Base-by-base conservation (phyloP, 768 basidiomycete species). In the Mycena albidolilacea region DNA sequence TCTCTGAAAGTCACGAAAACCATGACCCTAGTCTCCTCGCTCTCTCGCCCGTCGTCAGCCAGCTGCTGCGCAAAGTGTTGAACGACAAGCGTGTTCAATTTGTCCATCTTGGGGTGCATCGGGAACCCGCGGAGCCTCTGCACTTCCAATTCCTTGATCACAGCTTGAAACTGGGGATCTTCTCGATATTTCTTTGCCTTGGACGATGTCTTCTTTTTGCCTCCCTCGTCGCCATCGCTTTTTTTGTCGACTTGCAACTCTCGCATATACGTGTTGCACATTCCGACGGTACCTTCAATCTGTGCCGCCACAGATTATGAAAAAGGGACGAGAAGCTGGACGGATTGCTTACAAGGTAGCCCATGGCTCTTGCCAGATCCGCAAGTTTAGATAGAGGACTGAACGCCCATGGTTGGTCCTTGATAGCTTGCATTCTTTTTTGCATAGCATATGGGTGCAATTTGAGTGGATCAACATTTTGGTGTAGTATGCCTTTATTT, bases 21-120 rank as follows among this genome's bases (percentile, higher is more conserved):
- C 93, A 99, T 99, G 21, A 93, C 95, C 72, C 92, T 88, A 2
- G 95, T 95, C 58, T 89, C 58, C 88, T 93, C 71, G 77, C 80
- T 8, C 15, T 82, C 84, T 37, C 76, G 79, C 14, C 80, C 86
- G 21, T 82, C 82, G 8, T 87, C 86, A n/a, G 82, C 82, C 58
- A 87, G 78, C 60, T 83, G 83, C 69, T 89, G 84, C 5, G 87
- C 89, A 78, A 98, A 98, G 81, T 98, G 94, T 55, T 95, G 89
- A 19, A 97, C 82, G 7, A 96, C 84, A 38, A 99, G 84, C 4
- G 85, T 84, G 69, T 91, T 91, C 12, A 97, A 87, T 70, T 88
- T 92, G 59, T 96, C 95, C 91, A 98, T 93, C 85, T 99, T 99
- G 5, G 97, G 97, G 82, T 99, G 97, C 65, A 88, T 80, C 1